Evolutionary conservation across 768 basidiomycete species (phyloP), one percentile per base, ranked within the genome.

Genomic region (Steccherinum ochraceum): DNA sequence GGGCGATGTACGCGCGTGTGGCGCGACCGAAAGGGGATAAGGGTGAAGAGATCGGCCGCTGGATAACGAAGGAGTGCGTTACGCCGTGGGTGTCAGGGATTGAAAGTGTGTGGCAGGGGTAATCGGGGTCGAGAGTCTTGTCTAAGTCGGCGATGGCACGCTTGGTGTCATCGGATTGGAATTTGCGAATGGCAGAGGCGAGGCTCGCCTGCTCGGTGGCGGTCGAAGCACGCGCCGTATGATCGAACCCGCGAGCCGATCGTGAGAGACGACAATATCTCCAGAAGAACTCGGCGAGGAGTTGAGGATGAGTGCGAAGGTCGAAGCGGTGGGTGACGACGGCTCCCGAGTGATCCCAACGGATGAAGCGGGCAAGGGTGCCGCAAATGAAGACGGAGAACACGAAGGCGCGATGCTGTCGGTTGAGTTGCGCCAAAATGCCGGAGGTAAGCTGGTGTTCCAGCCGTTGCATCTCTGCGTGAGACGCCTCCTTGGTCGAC

Each of bases 1-100:
- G 40, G 5, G 54, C 54, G 12, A 49, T 18, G 27, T 52, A 52
- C 11, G 40, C 51, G 13, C 54, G 41, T 3, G 54, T 56, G 0
- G 51, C 30, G 13, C 54, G 46, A 10, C 54, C 54, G 23, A 19
- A n/a, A 3, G 42, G 16, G 3, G 46, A 49, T 5, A 12, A 12
- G 26, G 19, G 19, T 4, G 5, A 26, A 12, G 40, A 40, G 23
- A 49, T 35, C 13, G 52, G 52, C 11, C 39, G 7, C 41, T 43
- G 16, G 7, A 43, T 23, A 18, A 43, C 16, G 30, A 7, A 35
- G 30, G 7, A 7, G 30, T 35, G 30, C 16, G 30, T 35, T 35
- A 5, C 2, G 18, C 24, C 26, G 23, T 40, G 19, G 1, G 11
- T 20, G 23, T 40, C 50, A 25, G 1, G 13, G n/a, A 55, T 23